Conservation (phyloP, 371 early-diverging fungal species). For the Mucor piriformis region DNA sequence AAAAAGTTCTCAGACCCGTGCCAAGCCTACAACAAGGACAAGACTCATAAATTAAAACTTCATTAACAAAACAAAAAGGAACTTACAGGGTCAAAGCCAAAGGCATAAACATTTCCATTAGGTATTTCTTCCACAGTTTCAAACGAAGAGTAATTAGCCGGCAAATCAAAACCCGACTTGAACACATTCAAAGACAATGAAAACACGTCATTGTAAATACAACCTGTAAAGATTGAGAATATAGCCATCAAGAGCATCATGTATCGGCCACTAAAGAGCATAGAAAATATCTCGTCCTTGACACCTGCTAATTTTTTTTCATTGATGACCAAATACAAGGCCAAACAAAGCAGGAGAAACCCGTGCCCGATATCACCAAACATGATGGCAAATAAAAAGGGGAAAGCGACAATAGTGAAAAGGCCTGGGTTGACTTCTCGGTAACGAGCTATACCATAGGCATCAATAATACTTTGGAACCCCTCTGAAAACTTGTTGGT, state of each 20-base stretch:
- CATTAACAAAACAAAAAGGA: background rate
- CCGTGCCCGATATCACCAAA: slow-evolving; percentile 99
- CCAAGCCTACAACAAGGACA: slow-evolving; percentile 81
- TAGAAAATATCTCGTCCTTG: slow-evolving; percentile 84
- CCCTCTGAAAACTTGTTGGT: slow-evolving; percentile 95
- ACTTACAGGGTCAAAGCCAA: slow-evolving; percentile 80
- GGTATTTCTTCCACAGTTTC: slow-evolving; percentile 42
- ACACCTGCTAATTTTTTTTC: slow-evolving; percentile 79
- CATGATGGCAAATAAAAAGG: slow-evolving; percentile 99
- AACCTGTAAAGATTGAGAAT: slow-evolving; percentile 96
- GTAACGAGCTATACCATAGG: slow-evolving; percentile 98
- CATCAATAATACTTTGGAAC: slow-evolving; percentile 98
- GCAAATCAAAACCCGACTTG: slow-evolving; percentile 78
- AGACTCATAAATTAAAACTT: background rate
- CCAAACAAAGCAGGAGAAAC: slow-evolving; percentile 78
- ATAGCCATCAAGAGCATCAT: slow-evolving; percentile 96
- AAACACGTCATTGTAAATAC: slow-evolving; percentile 98
- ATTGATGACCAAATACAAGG: slow-evolving; percentile 76
- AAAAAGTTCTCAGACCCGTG: slow-evolving; percentile 90
- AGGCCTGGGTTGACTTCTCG: slow-evolving; percentile 99
- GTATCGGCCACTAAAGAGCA: slow-evolving; percentile 96
- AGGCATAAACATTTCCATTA: slow-evolving; percentile 59
- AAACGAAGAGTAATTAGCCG: slow-evolving; percentile 43
- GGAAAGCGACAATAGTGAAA: slow-evolving; percentile 97
- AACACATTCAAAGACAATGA: slow-evolving; percentile 82